Conservation (phyloP, 257 asterid species). For the Solanum virginianum region DNA sequence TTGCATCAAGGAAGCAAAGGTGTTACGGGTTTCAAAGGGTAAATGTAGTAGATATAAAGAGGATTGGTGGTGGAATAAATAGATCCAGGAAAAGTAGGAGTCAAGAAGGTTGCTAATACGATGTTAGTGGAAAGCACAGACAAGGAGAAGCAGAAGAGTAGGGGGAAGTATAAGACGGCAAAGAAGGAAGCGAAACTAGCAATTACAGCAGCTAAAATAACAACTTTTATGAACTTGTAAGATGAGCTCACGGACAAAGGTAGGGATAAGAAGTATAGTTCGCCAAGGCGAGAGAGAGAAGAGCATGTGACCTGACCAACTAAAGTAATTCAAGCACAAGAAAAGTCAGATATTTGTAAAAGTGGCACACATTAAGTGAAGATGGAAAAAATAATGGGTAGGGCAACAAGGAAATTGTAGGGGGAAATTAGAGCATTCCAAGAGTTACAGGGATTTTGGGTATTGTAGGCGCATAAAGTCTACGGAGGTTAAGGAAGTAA, state of each 20-base stretch:
- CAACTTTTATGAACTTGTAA: background rate
- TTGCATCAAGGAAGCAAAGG: background rate
- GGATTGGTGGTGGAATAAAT: background rate
- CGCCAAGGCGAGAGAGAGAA: too few relatives aligned
- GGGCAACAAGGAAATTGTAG: background rate
- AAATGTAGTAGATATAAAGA: background rate
- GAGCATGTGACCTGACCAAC: background rate
- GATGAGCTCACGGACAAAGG: background rate
- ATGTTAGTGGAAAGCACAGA: background rate
- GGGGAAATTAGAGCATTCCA: background rate
- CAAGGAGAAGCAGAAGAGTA: background rate
- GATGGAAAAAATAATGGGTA: background rate
- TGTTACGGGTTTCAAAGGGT: background rate
- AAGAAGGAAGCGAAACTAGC: too few relatives aligned
- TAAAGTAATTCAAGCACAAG: too few relatives aligned
- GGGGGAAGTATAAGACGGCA: too few relatives aligned
- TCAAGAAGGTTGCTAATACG: background rate
- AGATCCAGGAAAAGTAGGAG: background rate
- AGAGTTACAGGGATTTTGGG: background rate
- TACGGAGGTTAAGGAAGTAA: background rate
- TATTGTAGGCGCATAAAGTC: background rate
- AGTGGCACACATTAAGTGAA: too few relatives aligned
- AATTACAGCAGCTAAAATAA: too few relatives aligned
- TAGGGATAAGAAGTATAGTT: background rate
- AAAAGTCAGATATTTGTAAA: too few relatives aligned